Base-by-base conservation (phyloP, 768 basidiomycete species). In the Lactifluus hygrophoroides region DNA sequence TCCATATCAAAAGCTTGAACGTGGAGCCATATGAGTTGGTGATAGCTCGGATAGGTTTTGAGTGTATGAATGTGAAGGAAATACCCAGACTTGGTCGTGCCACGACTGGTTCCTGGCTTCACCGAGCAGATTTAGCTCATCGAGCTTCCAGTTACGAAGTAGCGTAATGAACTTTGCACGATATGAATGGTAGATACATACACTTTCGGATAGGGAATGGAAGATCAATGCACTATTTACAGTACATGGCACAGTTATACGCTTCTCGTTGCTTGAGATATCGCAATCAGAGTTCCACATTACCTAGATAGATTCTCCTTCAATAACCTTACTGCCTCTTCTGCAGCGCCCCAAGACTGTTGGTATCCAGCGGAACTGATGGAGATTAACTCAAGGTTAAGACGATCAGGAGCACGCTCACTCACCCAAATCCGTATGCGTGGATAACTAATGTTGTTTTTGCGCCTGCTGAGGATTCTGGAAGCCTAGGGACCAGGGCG, bases 381-480 rank as follows among this genome's bases (percentile, higher is more conserved):
- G 30, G 37, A 17, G 21, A 17, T 42, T 37, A 40, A 35, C 25
- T 5, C 21, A 56, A 50, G 10, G 19, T 38, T 16, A 61, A 62
- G 9, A 19, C 46, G 60, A 61, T 67, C 55, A 45, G 65, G 67
- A 30, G 21, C 10, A 14, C 5, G 64, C 51, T 8, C 14, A 44
- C 75, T 54, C 42, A 78, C 78, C 82, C 82, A 37, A 84, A 80
- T 6, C 83, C 83, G 67, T 84, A 84, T 25, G 81, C 80, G 69
- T 84, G 82, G 19, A 82, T 73, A 2, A 83, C 76, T 13, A 64
- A 58, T 64, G 72, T 66, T 23, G 65, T 58, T 47, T 66, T 64
- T 50, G 34, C 38, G 61, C 69, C 51, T 60, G 40, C 52, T 38
- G 50, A 59, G 51, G 66, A 54, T 56, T 54, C 47, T 30, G 57